These are phyloP conservation scores for Prosopis cineraria DNA, from an alignment of 306 rosid species.

Conservation along the genomic window DNA sequence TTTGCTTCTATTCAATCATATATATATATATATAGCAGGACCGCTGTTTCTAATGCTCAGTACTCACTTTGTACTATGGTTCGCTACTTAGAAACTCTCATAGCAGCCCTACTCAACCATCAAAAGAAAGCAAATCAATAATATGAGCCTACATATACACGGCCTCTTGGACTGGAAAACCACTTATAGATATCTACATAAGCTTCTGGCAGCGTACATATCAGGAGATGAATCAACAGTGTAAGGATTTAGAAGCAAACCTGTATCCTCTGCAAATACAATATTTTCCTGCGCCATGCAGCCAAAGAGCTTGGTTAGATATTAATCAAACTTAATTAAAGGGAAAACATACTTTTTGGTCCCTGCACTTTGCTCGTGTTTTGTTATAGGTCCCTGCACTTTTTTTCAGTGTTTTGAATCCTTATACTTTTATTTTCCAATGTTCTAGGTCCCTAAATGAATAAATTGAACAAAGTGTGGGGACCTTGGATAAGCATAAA, in stretches of 20 bases:
- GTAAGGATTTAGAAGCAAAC: slow-evolving; percentile 46
- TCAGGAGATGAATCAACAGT: slow-evolving; percentile 24
- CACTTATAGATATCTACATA: not conserved
- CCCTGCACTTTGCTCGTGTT: too few species aligned
- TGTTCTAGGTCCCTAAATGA: too few species aligned
- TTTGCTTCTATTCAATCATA: too few species aligned
- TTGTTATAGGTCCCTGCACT: too few species aligned
- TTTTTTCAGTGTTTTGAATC: too few species aligned
- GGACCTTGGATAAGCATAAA: too few species aligned
- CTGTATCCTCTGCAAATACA: slow-evolving; percentile 67
- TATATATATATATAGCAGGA: not conserved
- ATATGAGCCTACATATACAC: not conserved
- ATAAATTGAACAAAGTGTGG: too few species aligned
- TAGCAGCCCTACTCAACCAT: not conserved
- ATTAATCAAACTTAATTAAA: slow-evolving; percentile 3
- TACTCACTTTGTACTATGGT: not conserved
- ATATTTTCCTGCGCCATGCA: slow-evolving; percentile 70
- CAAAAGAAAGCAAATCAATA: not conserved
- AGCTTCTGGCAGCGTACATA: slow-evolving; percentile 14
- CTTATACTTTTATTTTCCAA: too few species aligned
- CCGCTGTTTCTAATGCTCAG: not conserved
- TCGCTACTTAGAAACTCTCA: not conserved
- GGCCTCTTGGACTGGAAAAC: slow-evolving; percentile 8
- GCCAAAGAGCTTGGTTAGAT: slow-evolving; percentile 40
- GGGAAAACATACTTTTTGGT: too few species aligned